Evolutionary conservation across 2,329 filamentous ascomycete genomes (phyloP).

Genomic region (Clonostachys rhizophaga): DNA sequence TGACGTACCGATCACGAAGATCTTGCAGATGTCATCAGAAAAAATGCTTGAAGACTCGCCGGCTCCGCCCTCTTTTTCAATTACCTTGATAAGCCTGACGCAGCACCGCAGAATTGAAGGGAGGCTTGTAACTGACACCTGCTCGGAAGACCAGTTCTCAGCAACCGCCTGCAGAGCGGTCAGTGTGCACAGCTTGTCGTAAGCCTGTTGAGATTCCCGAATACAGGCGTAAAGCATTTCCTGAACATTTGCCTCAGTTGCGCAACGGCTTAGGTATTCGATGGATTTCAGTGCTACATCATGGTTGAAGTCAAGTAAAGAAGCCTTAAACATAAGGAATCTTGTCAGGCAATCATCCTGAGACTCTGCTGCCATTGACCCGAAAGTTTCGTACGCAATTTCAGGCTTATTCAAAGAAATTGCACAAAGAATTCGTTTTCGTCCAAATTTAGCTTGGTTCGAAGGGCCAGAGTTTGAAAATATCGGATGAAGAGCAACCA

Average conservation of each 20-base stretch:
- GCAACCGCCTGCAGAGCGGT: slow-evolving; percentile 25
- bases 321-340: slow-evolving; percentile 73
- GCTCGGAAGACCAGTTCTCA: slow-evolving; percentile 13
- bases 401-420: slow-evolving; percentile 37
- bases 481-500: slow-evolving; percentile 58
- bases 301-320: slow-evolving; percentile 53
- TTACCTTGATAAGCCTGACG: slow-evolving; percentile 41
- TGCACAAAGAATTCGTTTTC: slow-evolving; percentile 70
- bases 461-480: slow-evolving; percentile 61
- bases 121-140: slow-evolving; percentile 16
- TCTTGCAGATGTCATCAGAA: slow-evolving; percentile 46
- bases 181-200: slow-evolving; percentile 54
- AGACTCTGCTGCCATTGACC: slow-evolving; percentile 51
- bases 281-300: slow-evolving; percentile 61
- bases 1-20: slow-evolving; percentile 37
- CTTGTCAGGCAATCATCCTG: slow-evolving; percentile 61
- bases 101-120: slow-evolving; percentile 40
- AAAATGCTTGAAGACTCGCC: slow-evolving; percentile 5
- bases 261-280: slow-evolving; percentile 47
- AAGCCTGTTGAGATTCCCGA: slow-evolving; percentile 65
- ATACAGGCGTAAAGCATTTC: slow-evolving; percentile 77
- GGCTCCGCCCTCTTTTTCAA: slow-evolving; percentile 19
- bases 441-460: slow-evolving; percentile 64
- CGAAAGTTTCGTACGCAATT: slow-evolving; percentile 32
- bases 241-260: slow-evolving; percentile 37